Base-by-base conservation (phyloP, 208 protist species). In the Blastocrithidia nonstop region DNA sequence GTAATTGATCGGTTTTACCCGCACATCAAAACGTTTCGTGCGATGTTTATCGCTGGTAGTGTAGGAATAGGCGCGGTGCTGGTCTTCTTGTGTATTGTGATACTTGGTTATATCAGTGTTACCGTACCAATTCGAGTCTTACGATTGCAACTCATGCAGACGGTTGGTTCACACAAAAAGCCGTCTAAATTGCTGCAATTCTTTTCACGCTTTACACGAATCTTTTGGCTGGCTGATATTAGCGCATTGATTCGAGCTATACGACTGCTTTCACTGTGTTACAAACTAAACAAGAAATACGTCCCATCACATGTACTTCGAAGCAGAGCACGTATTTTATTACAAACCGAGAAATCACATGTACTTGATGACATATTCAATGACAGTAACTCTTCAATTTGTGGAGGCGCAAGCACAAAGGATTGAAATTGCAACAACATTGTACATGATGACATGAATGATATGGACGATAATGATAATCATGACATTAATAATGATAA, bases 241-340 rank as follows among this genome's bases (percentile, higher is more conserved):
- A 64, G 55, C 5, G 61, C 73, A 2, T 56, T 91, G 21, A 58
- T 76, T 5, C 53, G 63, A 42, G 50, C 71, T 1, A 63, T 82
- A 32, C 70, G 84, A 49, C 53, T 87, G 19, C 52, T 91, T n/a
- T 57, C 55, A 19, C 48, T 83, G 24, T 79, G 70, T 50, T 91
- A 84, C 24, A 55, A 44, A 15, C 60, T 84, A 7, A 91, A 85
- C 54, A 83, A 82, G 56, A 87, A 87, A 46, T 91, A 91, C 48
- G 82, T 91, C 7, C 82, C 82, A 3, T 66, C 71, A 38, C 74
- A 87, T 56, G 66, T 87, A 22, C 59, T 91, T 38, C 66, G 64
- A 28, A 66, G 39, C 72, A 82, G 38, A 60, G 69, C 20, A 45
- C 60, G 44, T 62, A 79, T 46, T 57, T 85, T 15, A 21, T 24